A percentile compares a stretch with the other conserved stretches of the same genome.
phyloP scores from a whole-genome alignment of 208 protist species.

The Acanthamoeba lugdunensis region DNA sequence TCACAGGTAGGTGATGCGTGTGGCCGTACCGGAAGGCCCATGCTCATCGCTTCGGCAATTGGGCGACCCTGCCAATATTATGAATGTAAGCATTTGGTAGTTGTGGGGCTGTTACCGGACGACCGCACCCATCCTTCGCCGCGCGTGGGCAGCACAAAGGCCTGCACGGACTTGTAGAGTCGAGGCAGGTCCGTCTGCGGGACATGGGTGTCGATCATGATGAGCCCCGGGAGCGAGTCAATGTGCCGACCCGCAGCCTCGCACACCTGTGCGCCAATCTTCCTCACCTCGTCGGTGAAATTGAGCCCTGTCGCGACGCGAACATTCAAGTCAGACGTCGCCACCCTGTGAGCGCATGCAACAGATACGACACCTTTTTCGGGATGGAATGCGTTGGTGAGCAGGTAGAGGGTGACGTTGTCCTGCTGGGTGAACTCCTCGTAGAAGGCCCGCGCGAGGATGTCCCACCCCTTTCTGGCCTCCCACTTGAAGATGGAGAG shows the following conservation, averaged over 20 bases:
- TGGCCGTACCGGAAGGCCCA: slow-evolving; percentile 77
- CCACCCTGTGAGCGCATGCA: background rate
- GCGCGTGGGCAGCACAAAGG: slow-evolving; percentile 89
- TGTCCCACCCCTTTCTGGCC: slow-evolving; percentile 79
- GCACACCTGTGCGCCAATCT: slow-evolving; percentile 38
- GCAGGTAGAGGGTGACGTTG: slow-evolving; percentile 63
- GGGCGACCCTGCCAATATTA: slow-evolving; percentile 79
- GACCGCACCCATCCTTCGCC: slow-evolving; percentile 86
- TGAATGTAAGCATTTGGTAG: background rate
- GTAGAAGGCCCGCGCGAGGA: slow-evolving; percentile 76
- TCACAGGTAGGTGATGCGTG: no score
- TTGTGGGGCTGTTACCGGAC: background rate
- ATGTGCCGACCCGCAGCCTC: background rate
- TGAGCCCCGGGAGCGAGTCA: background rate
- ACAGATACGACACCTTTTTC: background rate
- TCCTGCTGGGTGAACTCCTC: slow-evolving; percentile 73
- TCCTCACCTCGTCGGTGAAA: slow-evolving; percentile 48
- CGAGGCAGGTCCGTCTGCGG: slow-evolving; percentile 76
- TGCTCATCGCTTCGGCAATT: slow-evolving; percentile 86
- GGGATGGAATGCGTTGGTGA: slow-evolving; percentile 67
- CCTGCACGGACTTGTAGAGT: slow-evolving; percentile 88
- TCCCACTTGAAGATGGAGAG: slow-evolving; percentile 84
- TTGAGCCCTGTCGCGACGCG: background rate
- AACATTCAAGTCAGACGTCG: no score
- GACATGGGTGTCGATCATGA: slow-evolving; percentile 67